Evolutionary conservation across 2,329 filamentous ascomycete genomes (phyloP).

Genomic region (Pseudopyrenochaeta lycopersici): DNA sequence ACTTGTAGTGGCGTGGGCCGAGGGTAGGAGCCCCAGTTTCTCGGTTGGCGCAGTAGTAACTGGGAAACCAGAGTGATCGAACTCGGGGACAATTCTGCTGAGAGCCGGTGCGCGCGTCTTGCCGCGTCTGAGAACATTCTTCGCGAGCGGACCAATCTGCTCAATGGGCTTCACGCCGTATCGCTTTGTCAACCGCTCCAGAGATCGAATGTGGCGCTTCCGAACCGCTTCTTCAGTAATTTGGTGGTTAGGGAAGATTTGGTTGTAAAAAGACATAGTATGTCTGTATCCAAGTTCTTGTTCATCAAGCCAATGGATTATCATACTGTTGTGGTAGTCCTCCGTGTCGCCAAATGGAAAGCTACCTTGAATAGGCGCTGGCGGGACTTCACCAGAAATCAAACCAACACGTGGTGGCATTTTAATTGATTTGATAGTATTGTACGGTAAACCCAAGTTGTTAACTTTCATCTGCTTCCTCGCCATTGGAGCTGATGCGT

Average conservation of each 20-base stretch:
- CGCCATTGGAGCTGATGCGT: neutral
- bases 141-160: slow-evolving; percentile 8
- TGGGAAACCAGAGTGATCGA: neutral
- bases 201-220: slow-evolving; percentile 13
- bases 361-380: slow-evolving; percentile 6
- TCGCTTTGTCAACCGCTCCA: slow-evolving; percentile 12
- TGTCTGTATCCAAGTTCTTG: slow-evolving; percentile 13
- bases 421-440: slow-evolving; percentile 21
- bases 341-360: slow-evolving; percentile 19
- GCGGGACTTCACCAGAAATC: slow-evolving; percentile 4
- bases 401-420: slow-evolving; percentile 15
- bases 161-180: slow-evolving; percentile 14
- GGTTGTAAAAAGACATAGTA: slow-evolving; percentile 8
- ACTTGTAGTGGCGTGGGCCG: too few relatives aligned
- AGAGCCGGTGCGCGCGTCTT: slow-evolving; percentile 5
- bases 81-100: neutral
- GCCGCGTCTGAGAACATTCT: slow-evolving; percentile 15
- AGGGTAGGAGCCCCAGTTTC: neutral
- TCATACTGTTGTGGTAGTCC: slow-evolving; percentile 17
- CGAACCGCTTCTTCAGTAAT: slow-evolving; percentile 21
- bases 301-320: slow-evolving; percentile 24
- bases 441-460: slow-evolving; percentile 10
- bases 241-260: slow-evolving; percentile 12
- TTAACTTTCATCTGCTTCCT: neutral
- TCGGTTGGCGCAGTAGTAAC: neutral